Percentiles rank a stretch among this genome's conserved stretches.
These are phyloP conservation scores for Conidiobolus incongruus DNA, from an alignment of 371 early-diverging fungal species.

Conservation along the genomic window DNA sequence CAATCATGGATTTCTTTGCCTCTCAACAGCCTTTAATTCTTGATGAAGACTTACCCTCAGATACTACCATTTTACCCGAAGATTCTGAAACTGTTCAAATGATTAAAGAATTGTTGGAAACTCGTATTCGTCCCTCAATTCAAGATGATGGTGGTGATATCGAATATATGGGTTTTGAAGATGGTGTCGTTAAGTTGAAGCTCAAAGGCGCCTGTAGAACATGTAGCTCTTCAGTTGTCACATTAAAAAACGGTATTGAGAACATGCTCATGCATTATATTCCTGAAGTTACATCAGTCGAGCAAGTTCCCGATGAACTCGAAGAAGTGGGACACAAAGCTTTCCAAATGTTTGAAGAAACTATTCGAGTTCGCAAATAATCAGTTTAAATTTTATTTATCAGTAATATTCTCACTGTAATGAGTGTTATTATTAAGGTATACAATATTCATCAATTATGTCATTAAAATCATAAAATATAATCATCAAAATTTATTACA, in stretches of 20 bases:
- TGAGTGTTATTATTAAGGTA: no score
- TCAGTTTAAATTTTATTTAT: no score
- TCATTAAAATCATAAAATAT: no score
- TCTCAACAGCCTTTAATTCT: conserved; percentile 52
- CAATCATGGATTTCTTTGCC: conserved; percentile 85
- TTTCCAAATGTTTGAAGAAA: conserved; percentile 8
- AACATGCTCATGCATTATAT: conserved; percentile 97
- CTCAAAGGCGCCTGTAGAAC: conserved; percentile 90
- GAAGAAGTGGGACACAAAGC: conserved; percentile 5
- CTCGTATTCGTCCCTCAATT: conserved; percentile 86
- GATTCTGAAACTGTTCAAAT: conserved; percentile 82
- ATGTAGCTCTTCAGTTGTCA: conserved; percentile 70
- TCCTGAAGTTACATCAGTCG: conserved; percentile 84
- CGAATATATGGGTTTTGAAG: conserved; percentile 72
- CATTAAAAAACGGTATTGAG: conserved; percentile 93
- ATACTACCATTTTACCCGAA: conserved; percentile 49
- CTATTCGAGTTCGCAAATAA: not conserved
- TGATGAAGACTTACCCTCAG: conserved; percentile 20
- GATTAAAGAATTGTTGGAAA: conserved; percentile 92
- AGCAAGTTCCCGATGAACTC: conserved; percentile 43
- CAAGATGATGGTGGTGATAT: conserved; percentile 97
- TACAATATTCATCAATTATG: no score
- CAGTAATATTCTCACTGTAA: no score
- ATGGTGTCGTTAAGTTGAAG: conserved; percentile 74
- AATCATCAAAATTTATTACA: no score